phyloP scores from a whole-genome alignment of 306 rosid genomes.

The Trichosanthes truncata region DNA sequence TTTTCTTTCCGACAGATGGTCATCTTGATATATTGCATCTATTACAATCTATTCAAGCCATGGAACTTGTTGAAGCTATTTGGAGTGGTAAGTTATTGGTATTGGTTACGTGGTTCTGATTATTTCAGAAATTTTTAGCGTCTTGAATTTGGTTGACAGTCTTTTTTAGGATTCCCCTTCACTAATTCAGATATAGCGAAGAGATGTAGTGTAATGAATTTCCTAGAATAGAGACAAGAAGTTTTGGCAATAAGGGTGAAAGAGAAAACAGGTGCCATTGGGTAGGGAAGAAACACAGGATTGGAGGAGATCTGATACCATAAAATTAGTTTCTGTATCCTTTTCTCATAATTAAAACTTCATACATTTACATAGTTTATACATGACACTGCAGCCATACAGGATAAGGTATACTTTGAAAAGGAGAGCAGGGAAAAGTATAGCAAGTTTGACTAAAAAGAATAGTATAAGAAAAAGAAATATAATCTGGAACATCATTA shows the following conservation, averaged over 20 bases:
- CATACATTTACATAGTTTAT: too few relatives aligned
- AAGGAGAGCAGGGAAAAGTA: too few relatives aligned
- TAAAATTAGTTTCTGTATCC: not conserved
- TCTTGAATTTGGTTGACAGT: not conserved
- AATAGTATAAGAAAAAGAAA: too few relatives aligned
- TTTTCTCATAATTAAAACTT: not conserved
- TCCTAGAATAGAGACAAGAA: not conserved
- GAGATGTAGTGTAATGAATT: not conserved
- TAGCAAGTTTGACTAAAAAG: too few relatives aligned
- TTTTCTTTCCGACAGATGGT: not conserved
- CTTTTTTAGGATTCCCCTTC: not conserved
- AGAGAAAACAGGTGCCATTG: not conserved
- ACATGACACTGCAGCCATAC: too few relatives aligned
- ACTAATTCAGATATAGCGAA: not conserved
- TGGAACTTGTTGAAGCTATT: not conserved
- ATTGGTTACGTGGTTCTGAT: not conserved
- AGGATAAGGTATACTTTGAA: too few relatives aligned
- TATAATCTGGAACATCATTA: too few relatives aligned
- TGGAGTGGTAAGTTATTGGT: not conserved
- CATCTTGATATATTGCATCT: constrained; percentile 4
- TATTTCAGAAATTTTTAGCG: not conserved
- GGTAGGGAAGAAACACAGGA: not conserved
- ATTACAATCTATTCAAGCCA: not conserved
- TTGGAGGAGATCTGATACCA: not conserved
- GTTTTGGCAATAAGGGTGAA: not conserved